Base-by-base conservation (phyloP, 192 early-diverging fungal species). In the Linnemannia schmuckeri region DNA sequence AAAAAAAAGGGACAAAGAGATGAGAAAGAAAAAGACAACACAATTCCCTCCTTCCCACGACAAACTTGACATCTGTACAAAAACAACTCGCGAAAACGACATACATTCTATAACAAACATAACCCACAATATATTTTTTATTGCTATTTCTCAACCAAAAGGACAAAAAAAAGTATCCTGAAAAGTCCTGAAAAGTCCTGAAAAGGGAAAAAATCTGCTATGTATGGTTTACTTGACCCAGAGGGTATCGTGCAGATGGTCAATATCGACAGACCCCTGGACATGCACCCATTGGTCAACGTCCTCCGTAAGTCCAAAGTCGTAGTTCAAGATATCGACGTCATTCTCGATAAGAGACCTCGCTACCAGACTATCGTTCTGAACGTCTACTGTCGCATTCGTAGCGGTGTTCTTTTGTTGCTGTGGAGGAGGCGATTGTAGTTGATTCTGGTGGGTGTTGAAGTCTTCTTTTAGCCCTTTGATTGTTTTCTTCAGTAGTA, bases 301-400 rank as follows among this genome's bases (percentile, higher is more conserved):
- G 69, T 86, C 79, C 18, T 86, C 84, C 61, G 35, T 4, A 27
- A 77, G 42, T 18, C 84, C 84, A 76, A 81, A 86, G 40, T 86
- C 84, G 37, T 86, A 76, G 15, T 74, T 72, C 47, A 72, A 7
- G 0, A 74, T 54, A 13, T 73, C 76, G 13, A 44, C 18, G 38
- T 47, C 77, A 3, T 37, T 46, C 37, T 74, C 73, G 4, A 35
- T 20, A 9, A 71, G 27, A 18, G 17, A 20, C 49, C 49, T 52
- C 18, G 30, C 68, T 13, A 37, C 49, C 17, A 55, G 22, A 27
- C 30, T 30, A 12, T 10, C 20, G 3, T 35, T 30, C 9, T 47
- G 76, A 42, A 20, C 35, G n/a, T 46, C 55, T n/a, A 1, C 38
- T 0, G 37, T 44, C 61, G 20, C 42, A 10, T 27, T 35, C 27